Base-by-base conservation (phyloP, 169 alveolate species). In the Plasmodium falciparum region DNA sequence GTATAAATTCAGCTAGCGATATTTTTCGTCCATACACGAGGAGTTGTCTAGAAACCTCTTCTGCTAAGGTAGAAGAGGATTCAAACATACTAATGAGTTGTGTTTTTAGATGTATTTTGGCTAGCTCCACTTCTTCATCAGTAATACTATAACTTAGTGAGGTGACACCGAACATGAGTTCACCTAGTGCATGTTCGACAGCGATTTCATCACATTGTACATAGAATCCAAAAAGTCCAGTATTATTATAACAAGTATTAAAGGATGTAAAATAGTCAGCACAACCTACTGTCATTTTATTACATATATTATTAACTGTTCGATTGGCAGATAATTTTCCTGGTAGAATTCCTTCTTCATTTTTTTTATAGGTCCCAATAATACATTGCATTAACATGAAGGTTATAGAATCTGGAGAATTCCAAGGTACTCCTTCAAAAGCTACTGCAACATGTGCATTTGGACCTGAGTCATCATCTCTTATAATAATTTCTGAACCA, bases 361-460 rank as follows among this genome's bases (percentile, higher is more conserved):
- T 92, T 56, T 92, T 85, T 59, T 96, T 95, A 88, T 95, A 95
- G 58, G 96, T 96, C 3, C 99, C 99, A 29, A 97, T 94, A 50
- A 98, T 96, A 83, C 99, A 94, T 85, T 98, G 98, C 94, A 98
- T 89, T 63, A 98, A 93, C 95, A 98, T 95, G 92, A 98, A 96
- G 39, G 97, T 94, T 78, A 97, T 96, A 56, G 97, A 95, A 89
- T 98, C 97, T 4, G 99, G 99, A 13, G 98, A 97, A 56, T 95
- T 95, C 97, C 98, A 96, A 13, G 98, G 97, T 2, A 97, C 96
- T n/a, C 99, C 99, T 52, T 97, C 97, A 90, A 97, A 97, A 0
- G 97, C 98, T 20, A 96, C 97, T 7, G 97, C 98, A 73, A 97
- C 91, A 67, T 95, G 97, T 17, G 97, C 98, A 89, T 95, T 90